Evolutionary conservation across 106 monocot species (phyloP).

Genomic region (Apostasia shenzhenica): DNA sequence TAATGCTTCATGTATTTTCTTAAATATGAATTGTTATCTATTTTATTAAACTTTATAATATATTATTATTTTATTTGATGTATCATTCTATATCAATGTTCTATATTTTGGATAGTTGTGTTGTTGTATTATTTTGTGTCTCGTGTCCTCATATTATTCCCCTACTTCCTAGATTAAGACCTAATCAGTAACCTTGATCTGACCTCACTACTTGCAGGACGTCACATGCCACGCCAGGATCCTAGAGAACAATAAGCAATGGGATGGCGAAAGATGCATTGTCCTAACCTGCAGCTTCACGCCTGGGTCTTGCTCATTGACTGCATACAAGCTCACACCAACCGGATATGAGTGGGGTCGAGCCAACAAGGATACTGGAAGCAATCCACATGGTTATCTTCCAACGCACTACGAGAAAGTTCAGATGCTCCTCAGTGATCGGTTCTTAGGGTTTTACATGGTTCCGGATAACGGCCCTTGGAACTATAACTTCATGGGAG

Average conservation of each 20-base stretch:
- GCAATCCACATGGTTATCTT: slow-evolving; percentile 97
- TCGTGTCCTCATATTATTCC: no score
- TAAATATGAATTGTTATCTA: no score
- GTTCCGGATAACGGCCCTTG: slow-evolving; percentile 94
- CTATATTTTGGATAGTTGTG: no score
- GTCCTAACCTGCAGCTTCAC: slow-evolving; percentile 95
- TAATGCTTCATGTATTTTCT: no score
- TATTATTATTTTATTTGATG: no score
- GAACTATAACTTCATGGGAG: slow-evolving; percentile 99
- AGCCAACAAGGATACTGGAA: slow-evolving; percentile 95
- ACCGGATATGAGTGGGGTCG: slow-evolving; percentile 99
- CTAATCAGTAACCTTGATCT: background rate
- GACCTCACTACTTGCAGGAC: slow-evolving; percentile 44
- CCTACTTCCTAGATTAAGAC: no score
- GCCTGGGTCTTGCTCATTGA: slow-evolving; percentile 97
- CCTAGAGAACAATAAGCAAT: slow-evolving; percentile 95
- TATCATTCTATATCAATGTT: no score
- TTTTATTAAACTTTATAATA: no score
- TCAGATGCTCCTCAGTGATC: slow-evolving; percentile 99
- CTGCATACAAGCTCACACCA: slow-evolving; percentile 95
- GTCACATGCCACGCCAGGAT: slow-evolving; percentile 79
- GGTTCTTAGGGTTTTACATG: slow-evolving; percentile 99
- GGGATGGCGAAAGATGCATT: slow-evolving; percentile 99
- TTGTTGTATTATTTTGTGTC: no score
- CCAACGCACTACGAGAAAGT: slow-evolving; percentile 99